phyloP scores from a whole-genome alignment of 2,329 filamentous ascomycete species.

The Aureobasidium sp. region DNA sequence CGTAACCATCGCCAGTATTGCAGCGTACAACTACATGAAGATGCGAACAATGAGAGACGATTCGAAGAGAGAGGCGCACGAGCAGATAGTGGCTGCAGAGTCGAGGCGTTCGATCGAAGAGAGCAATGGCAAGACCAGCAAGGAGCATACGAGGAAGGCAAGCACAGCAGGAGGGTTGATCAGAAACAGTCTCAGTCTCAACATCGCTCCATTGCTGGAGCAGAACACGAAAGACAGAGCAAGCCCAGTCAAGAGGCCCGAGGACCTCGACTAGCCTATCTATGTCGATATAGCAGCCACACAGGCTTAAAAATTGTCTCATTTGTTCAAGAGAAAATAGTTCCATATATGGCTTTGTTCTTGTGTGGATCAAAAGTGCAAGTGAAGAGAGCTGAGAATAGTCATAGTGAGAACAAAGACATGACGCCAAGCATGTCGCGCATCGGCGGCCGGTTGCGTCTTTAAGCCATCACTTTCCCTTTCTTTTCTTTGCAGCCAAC shows the following conservation, averaged over 20 bases:
- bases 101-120: constrained; percentile 21
- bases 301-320: not conserved
- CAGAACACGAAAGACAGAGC: constrained; percentile 17
- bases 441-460: not conserved
- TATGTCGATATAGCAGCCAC: not conserved
- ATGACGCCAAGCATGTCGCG: not conserved
- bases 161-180: constrained; percentile 25
- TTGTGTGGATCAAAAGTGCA: not conserved
- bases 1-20: constrained; percentile 83
- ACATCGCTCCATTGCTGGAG: constrained; percentile 18
- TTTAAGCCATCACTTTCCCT: not conserved
- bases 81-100: constrained; percentile 29
- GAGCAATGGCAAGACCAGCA: constrained; percentile 10
- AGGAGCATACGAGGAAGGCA: constrained; percentile 14
- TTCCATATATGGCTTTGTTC: not conserved
- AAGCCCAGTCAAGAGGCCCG: constrained; percentile 37
- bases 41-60: constrained; percentile 80
- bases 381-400: not conserved
- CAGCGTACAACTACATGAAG: constrained; percentile 89
- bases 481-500: not conserved
- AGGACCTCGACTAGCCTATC: constrained; percentile 32
- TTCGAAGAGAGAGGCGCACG: constrained; percentile 45
- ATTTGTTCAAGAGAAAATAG: not conserved
- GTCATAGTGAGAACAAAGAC: not conserved
- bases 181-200: constrained; percentile 29